phyloP scores from a whole-genome alignment of 108 stramenopile species.

The Discostella stelligeroides region DNA sequence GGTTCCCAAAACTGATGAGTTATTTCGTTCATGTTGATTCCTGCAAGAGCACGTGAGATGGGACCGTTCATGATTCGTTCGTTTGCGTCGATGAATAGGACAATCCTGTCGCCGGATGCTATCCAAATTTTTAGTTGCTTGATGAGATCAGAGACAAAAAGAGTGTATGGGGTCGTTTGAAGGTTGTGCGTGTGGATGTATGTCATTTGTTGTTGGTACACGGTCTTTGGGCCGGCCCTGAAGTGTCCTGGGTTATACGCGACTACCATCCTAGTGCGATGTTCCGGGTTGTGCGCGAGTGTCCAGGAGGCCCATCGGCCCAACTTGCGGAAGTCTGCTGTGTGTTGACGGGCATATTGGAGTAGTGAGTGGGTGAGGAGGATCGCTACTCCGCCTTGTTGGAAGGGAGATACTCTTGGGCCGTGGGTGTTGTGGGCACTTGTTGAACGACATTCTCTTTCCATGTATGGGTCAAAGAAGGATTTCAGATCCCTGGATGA shows the following conservation, averaged over 20 bases:
- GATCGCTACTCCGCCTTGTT: background rate
- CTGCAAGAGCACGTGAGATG: background rate
- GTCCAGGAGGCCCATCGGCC: constrained; percentile 2
- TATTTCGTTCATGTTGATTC: background rate
- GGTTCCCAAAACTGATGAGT: background rate
- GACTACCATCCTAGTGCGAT: too few species aligned
- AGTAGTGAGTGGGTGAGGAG: background rate
- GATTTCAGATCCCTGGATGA: too few species aligned
- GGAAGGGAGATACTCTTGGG: background rate
- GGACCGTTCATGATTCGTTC: background rate
- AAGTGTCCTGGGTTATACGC: too few species aligned
- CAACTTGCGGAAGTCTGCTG: background rate
- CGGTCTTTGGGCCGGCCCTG: too few species aligned
- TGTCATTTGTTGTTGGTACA: too few species aligned
- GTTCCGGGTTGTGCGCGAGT: background rate
- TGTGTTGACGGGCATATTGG: background rate
- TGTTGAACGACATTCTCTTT: background rate
- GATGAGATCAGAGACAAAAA: background rate
- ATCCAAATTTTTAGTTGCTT: background rate
- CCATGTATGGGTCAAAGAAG: too few species aligned
- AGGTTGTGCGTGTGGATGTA: background rate
- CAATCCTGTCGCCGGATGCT: too few species aligned
- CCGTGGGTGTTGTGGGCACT: background rate
- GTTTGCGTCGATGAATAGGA: background rate
- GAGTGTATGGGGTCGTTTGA: too few species aligned